phyloP scores from a whole-genome alignment of 768 basidiomycete genomes.

The Boletus fagicola region DNA sequence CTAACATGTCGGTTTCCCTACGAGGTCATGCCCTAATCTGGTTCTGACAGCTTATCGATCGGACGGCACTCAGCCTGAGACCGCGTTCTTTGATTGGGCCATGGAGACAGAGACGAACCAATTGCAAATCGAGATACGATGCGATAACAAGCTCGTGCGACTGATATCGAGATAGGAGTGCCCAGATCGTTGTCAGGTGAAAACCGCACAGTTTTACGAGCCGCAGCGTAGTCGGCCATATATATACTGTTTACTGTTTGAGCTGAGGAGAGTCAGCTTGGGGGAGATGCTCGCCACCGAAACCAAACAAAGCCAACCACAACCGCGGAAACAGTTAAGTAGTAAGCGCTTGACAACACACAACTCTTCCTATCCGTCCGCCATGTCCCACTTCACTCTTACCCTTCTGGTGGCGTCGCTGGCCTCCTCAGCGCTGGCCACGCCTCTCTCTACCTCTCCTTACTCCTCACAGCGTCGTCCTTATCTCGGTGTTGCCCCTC shows the following conservation, averaged over 20 bases:
- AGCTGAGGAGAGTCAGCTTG: background rate
- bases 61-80: no score
- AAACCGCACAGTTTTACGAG: no score
- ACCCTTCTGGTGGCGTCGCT: slow-evolving; percentile 40
- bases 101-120: background rate
- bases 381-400: slow-evolving; percentile 35
- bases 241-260: no score
- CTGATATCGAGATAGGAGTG: background rate
- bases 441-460: slow-evolving; percentile 45
- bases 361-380: slow-evolving; percentile 21
- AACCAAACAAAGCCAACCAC: slow-evolving; percentile 31
- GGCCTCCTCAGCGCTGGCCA: slow-evolving; percentile 36
- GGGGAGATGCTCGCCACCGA: slow-evolving; percentile 19
- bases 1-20: no score
- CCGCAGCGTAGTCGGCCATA: no score
- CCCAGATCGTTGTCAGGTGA: background rate
- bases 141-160: background rate
- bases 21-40: no score
- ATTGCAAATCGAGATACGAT: slow-evolving; percentile 1
- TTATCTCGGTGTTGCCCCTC: slow-evolving; percentile 57
- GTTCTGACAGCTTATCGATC: no score
- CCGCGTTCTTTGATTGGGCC: no score
- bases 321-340: slow-evolving; percentile 22
- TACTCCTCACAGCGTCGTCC: slow-evolving; percentile 38
- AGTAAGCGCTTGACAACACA: slow-evolving; percentile 8